Base-by-base conservation (phyloP, 495 filamentous ascomycete species). In the Penicillium canariense region DNA sequence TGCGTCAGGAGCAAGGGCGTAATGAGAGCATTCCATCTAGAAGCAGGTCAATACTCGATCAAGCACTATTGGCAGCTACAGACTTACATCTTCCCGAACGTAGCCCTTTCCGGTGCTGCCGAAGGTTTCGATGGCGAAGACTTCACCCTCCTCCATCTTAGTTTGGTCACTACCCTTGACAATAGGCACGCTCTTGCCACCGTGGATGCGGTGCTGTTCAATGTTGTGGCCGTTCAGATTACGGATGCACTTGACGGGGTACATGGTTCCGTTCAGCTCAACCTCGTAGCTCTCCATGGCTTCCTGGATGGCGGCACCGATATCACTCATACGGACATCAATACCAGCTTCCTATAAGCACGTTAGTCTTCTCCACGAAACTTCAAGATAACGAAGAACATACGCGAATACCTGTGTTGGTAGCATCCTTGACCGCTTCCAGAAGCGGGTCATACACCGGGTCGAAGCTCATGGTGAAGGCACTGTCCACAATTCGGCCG, bases 121-220 rank as follows among this genome's bases (percentile, higher is more conserved):
- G 61, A 96, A 96, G 7, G 91, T 96, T 70, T 96, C 91, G 58
- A 96, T 95, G 39, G 91, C 91, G 67, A 93, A 96, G 11, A 88
- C 82, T 65, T 96, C 91, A 20, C 90, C 90, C 69, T 96, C 91
- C 76, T 96, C 91, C 91, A 96, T 96, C 74, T 88, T 91, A 30
- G 88, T 92, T 61, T 81, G 79, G 60, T 91, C 87, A 50, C 75
- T 78, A 51, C 80, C 83, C 76, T 95, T 95, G 26, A 96, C 88
- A 59, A 96, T 93, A 6, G 91, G 91, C 31, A 96, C 86, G 69
- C 87, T 90, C 79, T 96, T 96, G 34, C 78, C 81, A 50, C 91
- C 90, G 71, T 96, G 91, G 59, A 96, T 96, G 62, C 85, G 81
- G 74, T 89, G 91, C 52, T 84, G 91, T 22, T 84, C 73, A 72